Percentiles rank a stretch among this genome's conserved stretches.
These are phyloP conservation scores for Trametes versicolor DNA, from an alignment of 1,284 basidiomycete genomes.

Conservation along the genomic window DNA sequence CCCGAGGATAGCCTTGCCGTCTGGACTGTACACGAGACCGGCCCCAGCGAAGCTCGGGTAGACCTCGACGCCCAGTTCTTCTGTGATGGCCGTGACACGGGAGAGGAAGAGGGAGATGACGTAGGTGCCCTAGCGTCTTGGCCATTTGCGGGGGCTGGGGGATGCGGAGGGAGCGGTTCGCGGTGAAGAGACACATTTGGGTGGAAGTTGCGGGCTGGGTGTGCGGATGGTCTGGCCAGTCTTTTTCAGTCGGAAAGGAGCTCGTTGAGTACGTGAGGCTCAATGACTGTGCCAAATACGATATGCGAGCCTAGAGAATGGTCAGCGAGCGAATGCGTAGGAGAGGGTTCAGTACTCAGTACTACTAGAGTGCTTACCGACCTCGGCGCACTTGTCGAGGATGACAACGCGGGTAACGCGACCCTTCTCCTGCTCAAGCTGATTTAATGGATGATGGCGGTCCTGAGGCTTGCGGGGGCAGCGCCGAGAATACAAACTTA, in stretches of 20 bases:
- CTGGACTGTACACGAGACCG: slow-evolving; percentile 78
- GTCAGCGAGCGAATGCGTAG: neutral
- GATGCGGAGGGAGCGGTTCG: slow-evolving; percentile 79
- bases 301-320: slow-evolving; percentile 88
- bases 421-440: slow-evolving; percentile 85
- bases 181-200: slow-evolving; percentile 90
- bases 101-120: slow-evolving; percentile 91
- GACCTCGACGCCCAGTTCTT: slow-evolving; percentile 93
- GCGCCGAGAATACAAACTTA: slow-evolving; percentile 98
- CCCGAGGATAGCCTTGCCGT: slow-evolving; percentile 78
- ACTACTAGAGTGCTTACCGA: slow-evolving; percentile 77
- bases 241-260: slow-evolving; percentile 90
- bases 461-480: slow-evolving; percentile 94
- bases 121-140: slow-evolving; percentile 93
- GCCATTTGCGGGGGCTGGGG: slow-evolving; percentile 98
- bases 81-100: slow-evolving; percentile 87
- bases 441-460: slow-evolving; percentile 97
- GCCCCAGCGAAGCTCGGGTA: slow-evolving; percentile 98
- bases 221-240: slow-evolving; percentile 65
- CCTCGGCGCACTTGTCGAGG: slow-evolving; percentile 94
- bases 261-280: slow-evolving; percentile 92
- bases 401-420: slow-evolving; percentile 92
- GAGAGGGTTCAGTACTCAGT: slow-evolving; percentile 45
- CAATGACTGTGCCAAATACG: slow-evolving; percentile 95
- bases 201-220: slow-evolving; percentile 85